Conservation (phyloP, 352 stramenopile species). For the Pilasporangium apinafurcum region DNA sequence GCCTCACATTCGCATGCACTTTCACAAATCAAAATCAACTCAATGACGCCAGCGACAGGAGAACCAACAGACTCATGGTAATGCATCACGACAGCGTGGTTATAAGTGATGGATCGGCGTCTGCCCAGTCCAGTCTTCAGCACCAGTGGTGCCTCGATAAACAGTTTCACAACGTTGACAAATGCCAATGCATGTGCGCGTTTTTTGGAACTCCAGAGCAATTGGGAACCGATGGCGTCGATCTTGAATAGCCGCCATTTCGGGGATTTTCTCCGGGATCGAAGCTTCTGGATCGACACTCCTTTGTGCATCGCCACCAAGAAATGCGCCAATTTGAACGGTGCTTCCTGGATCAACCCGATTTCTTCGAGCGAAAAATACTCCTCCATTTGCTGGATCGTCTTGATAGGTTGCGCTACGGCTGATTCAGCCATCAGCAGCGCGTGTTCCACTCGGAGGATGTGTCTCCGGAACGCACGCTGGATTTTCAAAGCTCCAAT, state of each 20-base stretch:
- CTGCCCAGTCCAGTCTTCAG: slow-evolving; percentile 20
- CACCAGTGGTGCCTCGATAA: slow-evolving; percentile 36
- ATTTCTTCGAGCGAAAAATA: slow-evolving; percentile 65
- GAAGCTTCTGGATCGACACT: slow-evolving; percentile 52
- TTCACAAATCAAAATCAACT: slow-evolving; percentile 62
- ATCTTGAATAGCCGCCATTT: slow-evolving; percentile 54
- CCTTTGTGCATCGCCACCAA: slow-evolving; percentile 56
- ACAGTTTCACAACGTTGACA: slow-evolving; percentile 24
- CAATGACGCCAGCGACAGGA: slow-evolving; percentile 2
- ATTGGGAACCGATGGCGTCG: slow-evolving; percentile 49
- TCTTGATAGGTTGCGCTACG: slow-evolving; percentile 32
- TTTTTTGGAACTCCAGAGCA: slow-evolving; percentile 57
- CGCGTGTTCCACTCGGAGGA: slow-evolving; percentile 39
- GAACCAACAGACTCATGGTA: slow-evolving; percentile 17
- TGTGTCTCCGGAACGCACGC: slow-evolving; percentile 30
- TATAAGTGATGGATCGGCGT: slow-evolving; percentile 10
- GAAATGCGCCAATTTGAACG: slow-evolving; percentile 45
- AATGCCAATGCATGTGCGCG: slow-evolving; percentile 41
- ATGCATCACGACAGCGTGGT: slow-evolving; percentile 29
- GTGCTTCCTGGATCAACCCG: slow-evolving; percentile 29
- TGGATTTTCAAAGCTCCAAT: slow-evolving; percentile 52
- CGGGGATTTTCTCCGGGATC: slow-evolving; percentile 37
- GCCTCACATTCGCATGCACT: slow-evolving; percentile 51
- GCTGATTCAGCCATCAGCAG: slow-evolving; percentile 50
- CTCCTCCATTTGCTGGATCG: slow-evolving; percentile 45